Evolutionary conservation across 495 filamentous ascomycete genomes (phyloP), one percentile per base, ranked within the genome.

Genomic region (Chaetomium fimeti): DNA sequence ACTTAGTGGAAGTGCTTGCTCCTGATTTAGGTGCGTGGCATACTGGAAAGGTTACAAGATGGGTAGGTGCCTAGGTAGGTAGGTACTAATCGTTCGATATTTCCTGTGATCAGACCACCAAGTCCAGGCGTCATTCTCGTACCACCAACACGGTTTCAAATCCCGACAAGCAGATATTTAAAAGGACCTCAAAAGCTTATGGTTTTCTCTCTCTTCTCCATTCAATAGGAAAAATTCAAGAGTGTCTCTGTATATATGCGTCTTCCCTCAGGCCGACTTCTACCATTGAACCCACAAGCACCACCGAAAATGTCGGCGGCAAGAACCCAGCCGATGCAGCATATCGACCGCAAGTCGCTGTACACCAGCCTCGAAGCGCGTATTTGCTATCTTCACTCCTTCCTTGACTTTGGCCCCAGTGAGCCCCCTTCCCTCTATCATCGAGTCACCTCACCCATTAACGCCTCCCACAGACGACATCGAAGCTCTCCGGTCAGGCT

Each of bases 371-470:
- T 91, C 1, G 86, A 88, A 60, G 80, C 84, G 3, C 80, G 89
- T 59, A 85, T 91, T 60, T 81, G 83, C 63, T 91, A 91, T 64
- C 79, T 91, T 5, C 87, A 89, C 61, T 81, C 83, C 4, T 90
- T 91, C 42, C 82, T 91, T 18, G 89, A 91, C 69, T 91, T 91
- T 74, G 85, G 83, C 65, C 76, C 82, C 27, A 78, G 89, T 90
- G 81, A 59, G 36, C 16, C n/a, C 20, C 2, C 8, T 16, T 27
- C 18, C 22, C 40, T 48, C 22, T 49, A 49, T 36, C 28, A 20
- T 20, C 45, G 20, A 36, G 28, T 9, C 2, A 47, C 15, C 7
- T 1, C 27, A 28, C 45, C n/a, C 29, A 20, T 20, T 27, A 48
- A 47, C 36, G 4, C 29, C 54, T n/a, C 32, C 28, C n/a, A 24